Evolutionary conservation across 2,329 filamentous ascomycete genomes (phyloP).

Genomic region (Diaporthe australafricana): DNA sequence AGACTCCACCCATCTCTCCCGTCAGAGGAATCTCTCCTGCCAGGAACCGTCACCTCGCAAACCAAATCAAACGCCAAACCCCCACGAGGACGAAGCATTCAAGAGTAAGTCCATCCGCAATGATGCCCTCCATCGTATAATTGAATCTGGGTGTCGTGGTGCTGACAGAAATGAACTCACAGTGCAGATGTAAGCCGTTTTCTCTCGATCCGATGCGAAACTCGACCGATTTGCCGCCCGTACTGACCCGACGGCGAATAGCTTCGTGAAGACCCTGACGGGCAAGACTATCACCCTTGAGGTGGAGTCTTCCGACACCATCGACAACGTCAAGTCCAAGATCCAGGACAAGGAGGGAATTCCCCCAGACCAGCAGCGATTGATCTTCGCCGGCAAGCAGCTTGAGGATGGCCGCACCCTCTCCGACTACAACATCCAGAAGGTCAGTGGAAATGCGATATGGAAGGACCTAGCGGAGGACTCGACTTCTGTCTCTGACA

Average conservation of each 20-base stretch:
- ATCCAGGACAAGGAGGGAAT: conserved; percentile 99
- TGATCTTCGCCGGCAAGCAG: conserved; percentile 99
- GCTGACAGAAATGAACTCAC: conserved; percentile 45
- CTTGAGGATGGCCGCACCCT: conserved; percentile 98
- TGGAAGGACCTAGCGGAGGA: not conserved
- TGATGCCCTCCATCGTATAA: conserved; percentile 9
- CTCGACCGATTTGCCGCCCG: conserved; percentile 37
- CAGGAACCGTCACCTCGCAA: conserved; percentile 41
- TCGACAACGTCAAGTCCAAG: conserved; percentile 99
- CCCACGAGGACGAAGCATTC: conserved; percentile 61
- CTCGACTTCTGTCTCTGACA: conserved; percentile 24
- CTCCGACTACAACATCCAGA: conserved; percentile 99
- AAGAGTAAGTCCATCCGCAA: conserved; percentile 65
- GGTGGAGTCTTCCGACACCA: conserved; percentile 98
- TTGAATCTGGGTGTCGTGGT: conserved; percentile 21
- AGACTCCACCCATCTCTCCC: conserved; percentile 48
- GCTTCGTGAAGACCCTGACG: conserved; percentile 99
- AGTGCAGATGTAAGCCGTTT: conserved; percentile 92
- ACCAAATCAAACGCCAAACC: conserved; percentile 41
- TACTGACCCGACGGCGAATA: conserved; percentile 54
- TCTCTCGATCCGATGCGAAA: conserved; percentile 42
- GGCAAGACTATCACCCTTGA: conserved; percentile 99
- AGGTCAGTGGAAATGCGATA: conserved; percentile 68
- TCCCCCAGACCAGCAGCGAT: conserved; percentile 95
- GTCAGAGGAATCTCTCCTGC: conserved; percentile 43